Evolutionary conservation across 2,329 filamentous ascomycete species (phyloP), one percentile per base, ranked within the genome.

Genomic region (Penicillium expansum): DNA sequence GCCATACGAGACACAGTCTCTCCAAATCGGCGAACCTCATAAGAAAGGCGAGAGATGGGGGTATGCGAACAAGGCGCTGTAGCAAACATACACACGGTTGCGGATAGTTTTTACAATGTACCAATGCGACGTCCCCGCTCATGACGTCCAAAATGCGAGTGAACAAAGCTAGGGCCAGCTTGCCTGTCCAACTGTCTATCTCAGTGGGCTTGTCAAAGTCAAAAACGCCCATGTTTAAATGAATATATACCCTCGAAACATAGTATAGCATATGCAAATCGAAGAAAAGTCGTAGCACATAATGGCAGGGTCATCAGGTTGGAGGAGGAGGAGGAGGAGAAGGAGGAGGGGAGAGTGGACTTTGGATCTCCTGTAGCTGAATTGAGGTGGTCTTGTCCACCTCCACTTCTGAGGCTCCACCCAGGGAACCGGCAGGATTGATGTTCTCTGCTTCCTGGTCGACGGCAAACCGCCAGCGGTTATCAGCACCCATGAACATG

Each of bases 391-490:
- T 60, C 33, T 62, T 74, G 64, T 68, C 63, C 57, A 41, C 60
- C 5, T 58, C 57, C 5, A 50, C 18, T 9, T 50, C 38, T 10
- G 27, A 22, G 10, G 54, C 32, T 11, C n/a, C 42, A 3, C 27
- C 22, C 0, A 51, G 41, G 14, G 48, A 5, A 20, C 20, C 42
- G 9, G 54, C 39, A n/a, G 41, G 44, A 18, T 37, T 37, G 22
- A n/a, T 20, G 14, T n/a, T 57, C 20, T 29, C 18, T 0, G 66
- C 58, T 38, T 73, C 70, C 54, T 72, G 68, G 14, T 73, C 70
- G 0, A 73, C 70, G 6, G 70, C 70, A 50, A 66, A 73, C 32
- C 70, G 64, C 67, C 62, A 71, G 20, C 67, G 66, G 11, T 62
- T 62, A 39, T 73, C 70, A 4, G 59, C 54, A 1, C 62, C 61